Percentiles rank a stretch among this genome's conserved stretches.
These are phyloP conservation scores for Saccharomyces hybrid DNA, from an alignment of 1,139 yeast species.

Conservation along the genomic window DNA sequence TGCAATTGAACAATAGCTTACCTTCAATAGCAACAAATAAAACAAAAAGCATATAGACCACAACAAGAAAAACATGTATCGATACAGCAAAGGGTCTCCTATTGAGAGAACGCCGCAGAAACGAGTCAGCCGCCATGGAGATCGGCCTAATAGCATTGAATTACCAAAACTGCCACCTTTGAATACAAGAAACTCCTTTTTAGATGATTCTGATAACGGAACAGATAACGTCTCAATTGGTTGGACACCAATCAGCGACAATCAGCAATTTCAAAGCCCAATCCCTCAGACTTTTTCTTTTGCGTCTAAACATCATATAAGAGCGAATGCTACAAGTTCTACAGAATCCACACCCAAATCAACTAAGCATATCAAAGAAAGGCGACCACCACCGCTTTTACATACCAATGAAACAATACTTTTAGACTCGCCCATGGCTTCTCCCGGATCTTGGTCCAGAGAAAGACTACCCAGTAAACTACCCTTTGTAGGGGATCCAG, in stretches of 20 bases:
- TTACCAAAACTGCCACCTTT: conserved; percentile 30
- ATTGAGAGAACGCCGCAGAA: not conserved
- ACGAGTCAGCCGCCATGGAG: not conserved
- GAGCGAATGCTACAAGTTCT: not conserved
- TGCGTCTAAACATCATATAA: not conserved
- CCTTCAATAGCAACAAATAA: not conserved
- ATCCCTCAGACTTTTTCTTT: not conserved
- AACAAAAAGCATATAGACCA: not conserved
- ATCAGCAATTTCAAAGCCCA: conserved; percentile 1
- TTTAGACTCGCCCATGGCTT: not conserved
- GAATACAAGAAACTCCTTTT: conserved; percentile 18
- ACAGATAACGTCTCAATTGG: conserved; percentile 13
- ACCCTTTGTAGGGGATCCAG: conserved; percentile 18
- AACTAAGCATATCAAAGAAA: conserved; percentile 2
- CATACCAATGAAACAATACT: conserved; percentile 2
- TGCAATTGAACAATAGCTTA: not conserved
- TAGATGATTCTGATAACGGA: conserved; percentile 6
- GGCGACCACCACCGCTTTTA: conserved; percentile 12
- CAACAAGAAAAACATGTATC: not conserved
- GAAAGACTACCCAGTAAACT: conserved; percentile 9
- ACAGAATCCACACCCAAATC: not conserved
- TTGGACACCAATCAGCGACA: conserved; percentile 16
- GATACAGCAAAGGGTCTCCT: not conserved
- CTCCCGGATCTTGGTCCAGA: conserved; percentile 3
- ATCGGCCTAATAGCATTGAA: conserved; percentile 2